A percentile compares a stretch with the other conserved stretches of the same genome.
Evolutionary conservation across 73 alveolate genomes (phyloP).

Genomic region (Paramecium primaurelia): DNA sequence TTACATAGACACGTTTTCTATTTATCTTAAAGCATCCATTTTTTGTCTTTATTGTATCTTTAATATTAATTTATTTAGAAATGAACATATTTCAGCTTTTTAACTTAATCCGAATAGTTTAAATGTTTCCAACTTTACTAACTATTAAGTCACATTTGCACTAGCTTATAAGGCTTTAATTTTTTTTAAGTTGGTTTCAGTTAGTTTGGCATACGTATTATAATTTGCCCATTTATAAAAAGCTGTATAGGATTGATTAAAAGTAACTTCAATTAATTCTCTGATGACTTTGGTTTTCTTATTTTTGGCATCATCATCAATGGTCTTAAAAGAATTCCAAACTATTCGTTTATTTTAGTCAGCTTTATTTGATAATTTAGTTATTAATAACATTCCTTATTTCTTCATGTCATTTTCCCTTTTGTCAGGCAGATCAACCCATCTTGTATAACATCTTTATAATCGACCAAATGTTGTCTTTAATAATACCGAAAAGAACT

Average conservation of each 20-base stretch:
- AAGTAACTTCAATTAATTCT: conserved; percentile 24
- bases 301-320: background rate
- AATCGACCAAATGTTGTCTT: background rate
- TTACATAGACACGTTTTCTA: background rate
- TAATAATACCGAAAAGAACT: background rate
- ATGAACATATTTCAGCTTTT: background rate
- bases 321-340: background rate
- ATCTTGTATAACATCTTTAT: conserved; percentile 10
- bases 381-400: background rate
- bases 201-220: background rate
- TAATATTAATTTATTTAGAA: background rate
- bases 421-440: background rate
- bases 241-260: background rate
- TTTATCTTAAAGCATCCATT: background rate
- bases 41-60: background rate
- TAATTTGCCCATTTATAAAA: conserved; percentile 33
- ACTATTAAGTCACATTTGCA: background rate
- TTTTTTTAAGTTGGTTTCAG: background rate
- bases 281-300: conserved; percentile 31
- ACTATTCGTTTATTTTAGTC: background rate
- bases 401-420: conserved; percentile 1
- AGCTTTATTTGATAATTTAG: background rate
- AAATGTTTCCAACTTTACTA: background rate
- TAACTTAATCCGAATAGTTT: background rate
- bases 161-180: background rate